Evolutionary conservation across 2,329 filamentous ascomycete genomes (phyloP).

Genomic region (Pyricularia sp.): DNA sequence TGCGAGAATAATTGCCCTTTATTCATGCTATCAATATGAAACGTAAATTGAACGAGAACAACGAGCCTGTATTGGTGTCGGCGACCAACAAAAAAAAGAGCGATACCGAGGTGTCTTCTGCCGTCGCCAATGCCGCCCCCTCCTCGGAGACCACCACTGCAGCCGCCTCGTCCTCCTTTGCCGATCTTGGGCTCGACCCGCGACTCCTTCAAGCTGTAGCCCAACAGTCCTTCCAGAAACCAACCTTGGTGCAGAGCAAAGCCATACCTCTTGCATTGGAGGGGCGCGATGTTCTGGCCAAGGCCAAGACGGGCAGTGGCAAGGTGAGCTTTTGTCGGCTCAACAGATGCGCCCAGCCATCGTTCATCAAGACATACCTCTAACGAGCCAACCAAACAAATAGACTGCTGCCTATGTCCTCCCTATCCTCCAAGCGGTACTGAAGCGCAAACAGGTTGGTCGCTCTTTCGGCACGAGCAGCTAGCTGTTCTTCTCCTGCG

Average conservation of each 20-base stretch:
- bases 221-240: constrained; percentile 72
- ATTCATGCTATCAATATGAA: constrained; percentile 34
- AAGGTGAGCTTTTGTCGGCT: constrained; percentile 36
- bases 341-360: background rate
- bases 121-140: constrained; percentile 3
- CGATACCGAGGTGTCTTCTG: constrained; percentile 13
- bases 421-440: constrained; percentile 74
- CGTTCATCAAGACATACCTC: background rate
- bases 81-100: constrained; percentile 16
- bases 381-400: background rate
- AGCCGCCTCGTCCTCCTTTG: constrained; percentile 48
- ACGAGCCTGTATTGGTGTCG: constrained; percentile 32
- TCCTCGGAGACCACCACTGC: background rate
- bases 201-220: constrained; percentile 79
- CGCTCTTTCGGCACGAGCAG: background rate
- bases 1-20: background rate
- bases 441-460: constrained; percentile 57
- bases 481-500: background rate
- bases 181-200: constrained; percentile 70
- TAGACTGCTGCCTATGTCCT: constrained; percentile 88
- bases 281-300: constrained; percentile 82
- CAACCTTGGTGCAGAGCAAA: constrained; percentile 80
- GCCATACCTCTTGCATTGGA: constrained; percentile 82
- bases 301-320: constrained; percentile 89
- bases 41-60: constrained; percentile 49